phyloP scores from a whole-genome alignment of 2,329 filamentous ascomycete species.

The Venturia oleaginea region DNA sequence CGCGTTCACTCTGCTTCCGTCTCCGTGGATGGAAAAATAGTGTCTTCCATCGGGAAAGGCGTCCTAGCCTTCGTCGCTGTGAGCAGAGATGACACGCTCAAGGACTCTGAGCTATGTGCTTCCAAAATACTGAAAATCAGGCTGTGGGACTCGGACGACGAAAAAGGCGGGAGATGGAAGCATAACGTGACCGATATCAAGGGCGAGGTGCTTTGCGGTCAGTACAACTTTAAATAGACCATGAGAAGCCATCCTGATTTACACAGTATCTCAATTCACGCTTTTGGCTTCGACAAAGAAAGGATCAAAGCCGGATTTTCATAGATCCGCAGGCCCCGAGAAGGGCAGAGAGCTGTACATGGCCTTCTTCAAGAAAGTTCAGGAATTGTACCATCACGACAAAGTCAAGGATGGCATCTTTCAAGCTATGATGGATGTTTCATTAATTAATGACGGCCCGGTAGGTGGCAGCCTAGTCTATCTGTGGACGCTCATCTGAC shows the following conservation, averaged over 20 bases:
- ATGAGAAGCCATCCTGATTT: not conserved
- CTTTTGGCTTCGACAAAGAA: slow-evolving; percentile 90
- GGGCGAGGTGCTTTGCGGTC: slow-evolving; percentile 92
- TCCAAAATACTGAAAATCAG: slow-evolving; percentile 82
- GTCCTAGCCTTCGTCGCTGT: slow-evolving; percentile 87
- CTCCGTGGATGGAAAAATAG: slow-evolving; percentile 79
- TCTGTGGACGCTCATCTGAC: not conserved
- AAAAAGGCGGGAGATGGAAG: slow-evolving; percentile 74
- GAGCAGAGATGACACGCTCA: slow-evolving; percentile 79
- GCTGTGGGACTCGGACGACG: slow-evolving; percentile 67
- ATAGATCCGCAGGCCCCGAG: slow-evolving; percentile 70
- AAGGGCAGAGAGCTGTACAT: slow-evolving; percentile 77
- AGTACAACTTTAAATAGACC: slow-evolving; percentile 21
- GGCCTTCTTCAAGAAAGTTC: slow-evolving; percentile 69
- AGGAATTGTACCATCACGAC: slow-evolving; percentile 59
- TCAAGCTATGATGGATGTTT: slow-evolving; percentile 98
- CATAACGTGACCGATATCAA: slow-evolving; percentile 76
- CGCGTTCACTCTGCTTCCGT: slow-evolving; percentile 92
- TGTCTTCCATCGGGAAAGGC: slow-evolving; percentile 86
- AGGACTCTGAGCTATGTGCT: slow-evolving; percentile 76
- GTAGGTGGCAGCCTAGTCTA: slow-evolving; percentile 35
- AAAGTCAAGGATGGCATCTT: slow-evolving; percentile 93
- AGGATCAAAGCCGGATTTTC: slow-evolving; percentile 90
- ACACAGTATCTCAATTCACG: slow-evolving; percentile 88
- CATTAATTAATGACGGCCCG: slow-evolving; percentile 76